phyloP scores from a whole-genome alignment of 2,329 filamentous ascomycete species.

The Fusarium chlamydosporum region DNA sequence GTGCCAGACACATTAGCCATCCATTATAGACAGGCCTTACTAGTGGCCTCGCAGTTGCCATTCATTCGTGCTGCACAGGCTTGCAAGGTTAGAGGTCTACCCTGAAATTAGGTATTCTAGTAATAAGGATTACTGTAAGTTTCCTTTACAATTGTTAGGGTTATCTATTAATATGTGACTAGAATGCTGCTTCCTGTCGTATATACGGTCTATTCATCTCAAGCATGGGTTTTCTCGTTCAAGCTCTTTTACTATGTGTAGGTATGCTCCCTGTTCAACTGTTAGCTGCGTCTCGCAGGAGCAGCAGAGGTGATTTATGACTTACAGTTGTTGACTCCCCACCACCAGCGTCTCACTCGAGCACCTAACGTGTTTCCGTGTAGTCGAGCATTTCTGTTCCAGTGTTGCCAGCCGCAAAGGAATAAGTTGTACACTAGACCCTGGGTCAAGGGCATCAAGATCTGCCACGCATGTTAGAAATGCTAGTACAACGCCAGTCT shows the following conservation, averaged over 20 bases:
- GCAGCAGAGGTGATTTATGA: neutral
- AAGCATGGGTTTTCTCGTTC: neutral
- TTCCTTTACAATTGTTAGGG: neutral
- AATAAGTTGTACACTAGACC: conserved; percentile 90
- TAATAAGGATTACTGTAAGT: neutral
- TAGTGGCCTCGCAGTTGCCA: neutral
- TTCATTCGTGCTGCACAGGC: neutral
- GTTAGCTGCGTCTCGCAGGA: conserved; percentile 11
- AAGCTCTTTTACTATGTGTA: conserved; percentile 45
- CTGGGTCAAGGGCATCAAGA: conserved; percentile 88
- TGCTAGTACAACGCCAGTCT: neutral
- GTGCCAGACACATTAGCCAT: neutral
- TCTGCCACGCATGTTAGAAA: conserved; percentile 60
- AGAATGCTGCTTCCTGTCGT: neutral
- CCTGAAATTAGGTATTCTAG: neutral
- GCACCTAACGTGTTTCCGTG: conserved; percentile 83
- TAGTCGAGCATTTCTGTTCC: conserved; percentile 84
- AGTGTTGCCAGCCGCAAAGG: conserved; percentile 88
- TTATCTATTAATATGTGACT: neutral
- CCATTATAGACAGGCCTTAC: neutral
- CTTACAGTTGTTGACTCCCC: conserved; percentile 83
- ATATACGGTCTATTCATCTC: conserved; percentile 3
- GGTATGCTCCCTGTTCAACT: conserved; percentile 71
- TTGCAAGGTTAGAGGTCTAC: neutral
- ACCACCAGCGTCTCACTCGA: conserved; percentile 91